Evolutionary conservation across 768 basidiomycete genomes (phyloP), one percentile per base, ranked within the genome.

Genomic region (Rhodotorula babjevae): DNA sequence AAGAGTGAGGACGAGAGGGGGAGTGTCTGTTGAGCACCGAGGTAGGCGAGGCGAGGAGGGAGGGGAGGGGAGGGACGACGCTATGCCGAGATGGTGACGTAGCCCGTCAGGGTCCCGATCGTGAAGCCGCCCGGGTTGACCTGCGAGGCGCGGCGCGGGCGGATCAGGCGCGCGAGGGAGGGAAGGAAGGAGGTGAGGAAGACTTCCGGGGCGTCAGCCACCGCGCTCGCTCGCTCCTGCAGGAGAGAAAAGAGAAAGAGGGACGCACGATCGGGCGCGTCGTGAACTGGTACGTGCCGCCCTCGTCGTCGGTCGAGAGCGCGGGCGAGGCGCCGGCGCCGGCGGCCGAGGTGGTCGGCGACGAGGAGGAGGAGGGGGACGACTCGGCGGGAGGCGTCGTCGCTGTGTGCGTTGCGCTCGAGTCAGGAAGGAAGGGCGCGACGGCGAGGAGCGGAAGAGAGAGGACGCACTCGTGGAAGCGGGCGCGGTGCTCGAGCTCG

Each of bases 121-220:
- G 72, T 68, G 60, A 65, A 61, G 1, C 72, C 72, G 31, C 67
- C 72, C 11, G 72, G 72, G 64, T 73, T 73, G 36, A 73, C 56
- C 71, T 72, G 53, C 4, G 2, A 2, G 12, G 2, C 27, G 23
- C 15, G 31, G 11, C 9, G 10, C 2, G 23, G 27, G 42, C 27
- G 23, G 27, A 3, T 12, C 4, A 47, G 18, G 44, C 6, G 27
- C 25, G 44, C n/a, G n/a, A 11, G 27, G 31, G 58, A 42, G 2
- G 40, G 19, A n/a, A n/a, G 27, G 25, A 40, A 14, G 27, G 27
- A 1, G 47, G 47, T 50, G 36, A 40, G 29, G 59, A 55, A n/a
- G 49, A 49, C 61, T 47, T 47, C n/a, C 31, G 4, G 61, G 58
- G 36, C 11, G 64, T 65, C 53, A 65, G 64, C 21, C 9, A 0